Base-by-base conservation (phyloP, 352 stramenopile species). In the Phytopythium mirpurense region DNA sequence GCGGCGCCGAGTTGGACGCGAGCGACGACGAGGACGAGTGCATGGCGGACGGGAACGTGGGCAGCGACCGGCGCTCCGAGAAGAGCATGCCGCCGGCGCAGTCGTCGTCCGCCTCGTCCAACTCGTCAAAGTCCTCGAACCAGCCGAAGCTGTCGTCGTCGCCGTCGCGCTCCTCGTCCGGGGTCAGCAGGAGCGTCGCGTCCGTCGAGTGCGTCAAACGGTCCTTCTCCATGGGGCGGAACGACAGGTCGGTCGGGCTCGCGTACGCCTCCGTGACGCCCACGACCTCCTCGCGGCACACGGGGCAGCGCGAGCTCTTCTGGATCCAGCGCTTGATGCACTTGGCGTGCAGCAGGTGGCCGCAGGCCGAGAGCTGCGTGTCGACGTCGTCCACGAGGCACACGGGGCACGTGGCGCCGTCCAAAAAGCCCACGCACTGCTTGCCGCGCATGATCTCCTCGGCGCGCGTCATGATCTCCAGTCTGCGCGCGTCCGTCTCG, bases 111-210 rank as follows among this genome's bases (percentile, higher is more conserved):
- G 60, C 58, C 35, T 79, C 68, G 14, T 83, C 68, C 35, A 70
- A 64, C 34, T 93, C 74, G 52, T 82, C 79, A 63, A 90, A 88
- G 62, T 92, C 76, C 60, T 92, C 74, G 44, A 92, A 92, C 83
- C 83, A 93, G 41, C 83, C 83, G 43, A 77, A 84, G 48, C 65
- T 51, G 16, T 57, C 59, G 34, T 63, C 56, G 10, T 64, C 55
- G 3, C 56, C 63, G 32, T 67, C 44, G 35, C 70, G 42, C 16
- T 78, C 63, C 5, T 85, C 68, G 38, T 85, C 68, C 8, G 68
- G 64, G 0, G 73, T 74, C n/a, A n/a, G n/a, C 1, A 68, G 54
- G 19, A 66, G 78, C 5, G 72, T 72, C 5, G 66, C 62, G 41
- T 83, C 72, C 4, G 74, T 80, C 3, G 65, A 68, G 24, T 66